Evolutionary conservation across 805 yeast genomes (phyloP), one percentile per base, ranked within the genome.

Genomic region (Metschnikowia noctiluminum): DNA sequence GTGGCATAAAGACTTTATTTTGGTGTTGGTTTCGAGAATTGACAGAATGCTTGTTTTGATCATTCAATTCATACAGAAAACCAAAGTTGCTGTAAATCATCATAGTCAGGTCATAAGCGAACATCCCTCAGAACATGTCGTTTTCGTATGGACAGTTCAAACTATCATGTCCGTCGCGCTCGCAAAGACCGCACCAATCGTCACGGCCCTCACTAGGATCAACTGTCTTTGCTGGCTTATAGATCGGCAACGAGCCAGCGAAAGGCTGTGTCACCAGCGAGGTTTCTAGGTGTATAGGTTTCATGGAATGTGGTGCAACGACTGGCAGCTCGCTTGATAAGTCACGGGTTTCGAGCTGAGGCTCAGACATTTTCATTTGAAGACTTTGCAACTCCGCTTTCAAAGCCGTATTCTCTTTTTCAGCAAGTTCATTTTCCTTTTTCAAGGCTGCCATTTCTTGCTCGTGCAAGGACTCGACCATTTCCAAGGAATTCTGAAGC

Each of bases 181-280:
- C 98, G 69, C 99, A 92, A 45, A 89, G 72, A 0, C 96, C 96
- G 69, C 99, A 92, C 96, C 97, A 92, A 53, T 80, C 76, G 28
- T 70, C 70, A 39, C 91, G 76, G 1, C 96, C 96, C 2, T 81
- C 81, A 0, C 90, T 74, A 0, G 91, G 86, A 62, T 89, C 94
- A 12, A 66, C 61, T 16, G 66, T 64, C 1, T 57, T 62, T 4
- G 70, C 68, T 0, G 89, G 86, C 36, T 68, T 63, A 49, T 78
- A 81, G 1, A 82, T 71, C 30, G 79, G 80, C 28, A 79, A 63
- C 1, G 62, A n/a, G 10, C 47, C 51, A 27, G n/a, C 39, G n/a
- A 16, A 7, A 3, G 36, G 2, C 14, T 10, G 36, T 16, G 15
- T 13, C 12, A 34, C 14, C 15, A 30, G 12, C 32, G 32, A 30